Percentiles rank a stretch among this genome's conserved stretches.
Evolutionary conservation across 1,284 basidiomycete species (phyloP).

Genomic region (Heterobasidion occidentale): DNA sequence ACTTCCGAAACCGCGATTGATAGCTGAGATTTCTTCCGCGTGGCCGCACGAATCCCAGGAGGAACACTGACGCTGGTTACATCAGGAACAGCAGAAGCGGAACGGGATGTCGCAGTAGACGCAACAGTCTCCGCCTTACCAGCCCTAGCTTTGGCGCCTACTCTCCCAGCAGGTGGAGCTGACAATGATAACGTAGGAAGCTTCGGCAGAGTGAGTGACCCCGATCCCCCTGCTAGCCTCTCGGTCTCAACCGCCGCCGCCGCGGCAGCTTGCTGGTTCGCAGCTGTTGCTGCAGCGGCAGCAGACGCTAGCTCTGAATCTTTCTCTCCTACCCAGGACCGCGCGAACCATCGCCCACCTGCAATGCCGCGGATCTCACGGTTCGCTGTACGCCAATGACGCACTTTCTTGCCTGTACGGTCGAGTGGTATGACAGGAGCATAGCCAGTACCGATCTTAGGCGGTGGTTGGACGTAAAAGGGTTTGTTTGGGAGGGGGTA

Average conservation of each 20-base stretch:
- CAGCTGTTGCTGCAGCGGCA: constrained; percentile 17
- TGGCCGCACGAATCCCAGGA: constrained; percentile 1
- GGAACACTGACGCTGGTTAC: constrained; percentile 1
- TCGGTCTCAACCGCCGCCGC: not conserved
- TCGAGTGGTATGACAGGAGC: constrained; percentile 60
- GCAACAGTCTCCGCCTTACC: constrained; percentile 7
- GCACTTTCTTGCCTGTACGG: constrained; percentile 46
- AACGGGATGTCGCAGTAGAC: constrained; percentile 15
- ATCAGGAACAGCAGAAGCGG: constrained; percentile 16
- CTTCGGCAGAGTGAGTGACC: constrained; percentile 9
- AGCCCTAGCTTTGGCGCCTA: constrained; percentile 3
- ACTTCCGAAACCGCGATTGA: constrained; percentile 4
- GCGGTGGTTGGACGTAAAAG: constrained; percentile 68
- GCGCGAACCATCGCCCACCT: constrained; percentile 70
- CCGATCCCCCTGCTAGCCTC: not conserved
- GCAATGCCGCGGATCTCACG: constrained; percentile 73
- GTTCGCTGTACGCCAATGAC: constrained; percentile 63
- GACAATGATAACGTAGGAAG: constrained; percentile 10
- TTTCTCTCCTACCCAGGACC: constrained; percentile 72
- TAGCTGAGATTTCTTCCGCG: constrained; percentile 10
- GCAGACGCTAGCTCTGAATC: constrained; percentile 50
- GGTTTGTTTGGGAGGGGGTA: constrained; percentile 73
- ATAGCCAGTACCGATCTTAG: constrained; percentile 65
- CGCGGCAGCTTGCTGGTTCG: not conserved
- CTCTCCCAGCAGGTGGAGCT: not conserved